Evolutionary conservation across 176 grass and related monocot species (phyloP).

Genomic region (Dactylis glomerata): DNA sequence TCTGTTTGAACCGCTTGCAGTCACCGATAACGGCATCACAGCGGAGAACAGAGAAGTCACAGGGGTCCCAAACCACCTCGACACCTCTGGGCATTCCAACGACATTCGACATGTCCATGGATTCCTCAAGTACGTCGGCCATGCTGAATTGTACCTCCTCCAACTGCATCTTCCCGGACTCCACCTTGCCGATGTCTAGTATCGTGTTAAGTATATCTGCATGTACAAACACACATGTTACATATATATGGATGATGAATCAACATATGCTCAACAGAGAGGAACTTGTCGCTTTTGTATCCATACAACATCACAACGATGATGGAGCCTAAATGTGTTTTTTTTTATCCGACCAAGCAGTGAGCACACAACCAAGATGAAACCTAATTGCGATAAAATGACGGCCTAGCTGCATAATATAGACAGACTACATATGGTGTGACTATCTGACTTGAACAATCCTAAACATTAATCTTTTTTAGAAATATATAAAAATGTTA

Average conservation of each 20-base stretch:
- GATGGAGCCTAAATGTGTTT: background rate
- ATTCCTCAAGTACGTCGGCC: constrained; percentile 70
- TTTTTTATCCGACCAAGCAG: background rate
- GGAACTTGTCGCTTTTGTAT: background rate
- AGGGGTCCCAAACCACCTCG: constrained; percentile 86
- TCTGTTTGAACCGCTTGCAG: constrained; percentile 54
- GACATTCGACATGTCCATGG: constrained; percentile 51
- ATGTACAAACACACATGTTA: background rate
- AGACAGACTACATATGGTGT: background rate
- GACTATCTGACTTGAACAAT: background rate
- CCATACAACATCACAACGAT: background rate
- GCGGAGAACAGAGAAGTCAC: constrained; percentile 58
- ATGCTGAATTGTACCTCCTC: constrained; percentile 68
- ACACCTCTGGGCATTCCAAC: constrained; percentile 45
- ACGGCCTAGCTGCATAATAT: background rate
- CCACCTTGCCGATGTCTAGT: constrained; percentile 75
- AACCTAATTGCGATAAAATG: background rate
- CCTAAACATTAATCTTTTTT: background rate
- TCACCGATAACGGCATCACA: constrained; percentile 43
- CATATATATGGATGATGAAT: background rate
- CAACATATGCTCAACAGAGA: background rate
- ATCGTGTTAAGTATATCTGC: constrained; percentile 74
- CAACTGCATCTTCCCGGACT: constrained; percentile 75
- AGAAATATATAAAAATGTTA: background rate
- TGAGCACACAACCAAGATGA: background rate